These are phyloP conservation scores for Mortierella sp. DNA, from an alignment of 371 early-diverging fungal species.

Conservation along the genomic window DNA sequence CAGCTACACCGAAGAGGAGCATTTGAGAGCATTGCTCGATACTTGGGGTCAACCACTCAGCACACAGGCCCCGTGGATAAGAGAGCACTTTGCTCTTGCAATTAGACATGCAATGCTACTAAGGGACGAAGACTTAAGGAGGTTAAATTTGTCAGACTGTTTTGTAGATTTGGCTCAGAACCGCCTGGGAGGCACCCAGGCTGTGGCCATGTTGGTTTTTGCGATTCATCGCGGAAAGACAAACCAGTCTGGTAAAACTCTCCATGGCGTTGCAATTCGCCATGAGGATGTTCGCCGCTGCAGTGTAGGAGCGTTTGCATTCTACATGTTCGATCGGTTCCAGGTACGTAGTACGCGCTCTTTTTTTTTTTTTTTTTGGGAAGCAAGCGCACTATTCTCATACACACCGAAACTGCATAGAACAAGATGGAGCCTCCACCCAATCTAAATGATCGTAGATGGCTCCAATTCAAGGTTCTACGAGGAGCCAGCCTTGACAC, in stretches of 20 bases:
- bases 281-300: slow-evolving; percentile 18
- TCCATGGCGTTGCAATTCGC: slow-evolving; percentile 3
- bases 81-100: slow-evolving; percentile 3
- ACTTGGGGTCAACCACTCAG: too few relatives aligned
- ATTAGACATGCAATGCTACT: slow-evolving; percentile 19
- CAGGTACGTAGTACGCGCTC: slow-evolving; percentile 2
- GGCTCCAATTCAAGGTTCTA: slow-evolving; percentile 6
- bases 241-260: not conserved
- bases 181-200: too few relatives aligned
- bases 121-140: slow-evolving; percentile 14
- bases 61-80: too few relatives aligned
- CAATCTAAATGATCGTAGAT: not conserved
- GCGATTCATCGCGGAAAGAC: slow-evolving; percentile 9
- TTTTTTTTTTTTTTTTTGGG: not conserved
- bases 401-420: not conserved
- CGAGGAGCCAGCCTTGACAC: slow-evolving; percentile 1
- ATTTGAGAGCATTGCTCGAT: too few relatives aligned
- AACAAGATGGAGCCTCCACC: not conserved
- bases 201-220: not conserved
- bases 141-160: slow-evolving; percentile 13
- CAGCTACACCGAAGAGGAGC: too few relatives aligned
- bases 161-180: slow-evolving; percentile 1
- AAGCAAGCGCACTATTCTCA: not conserved
- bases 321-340: slow-evolving; percentile 13
- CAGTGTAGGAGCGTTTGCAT: slow-evolving; percentile 8